phyloP scores from a whole-genome alignment of 2,329 filamentous ascomycete species.

The Epichloe sibirici region DNA sequence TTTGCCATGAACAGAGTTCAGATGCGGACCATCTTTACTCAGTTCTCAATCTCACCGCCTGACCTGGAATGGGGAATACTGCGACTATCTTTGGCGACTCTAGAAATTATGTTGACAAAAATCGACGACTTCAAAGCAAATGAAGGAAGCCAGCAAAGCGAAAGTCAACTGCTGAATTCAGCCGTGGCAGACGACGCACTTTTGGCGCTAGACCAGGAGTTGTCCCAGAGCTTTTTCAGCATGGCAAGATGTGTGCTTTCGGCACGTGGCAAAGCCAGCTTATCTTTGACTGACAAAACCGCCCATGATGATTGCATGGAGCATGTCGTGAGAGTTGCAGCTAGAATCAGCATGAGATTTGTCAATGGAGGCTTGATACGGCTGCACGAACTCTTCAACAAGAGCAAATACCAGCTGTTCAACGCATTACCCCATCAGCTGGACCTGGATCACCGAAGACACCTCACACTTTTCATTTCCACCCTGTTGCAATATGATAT shows the following conservation, averaged over 20 bases:
- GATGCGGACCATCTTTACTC: constrained; percentile 38
- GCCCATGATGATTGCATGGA: constrained; percentile 27
- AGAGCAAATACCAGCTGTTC: constrained; percentile 39
- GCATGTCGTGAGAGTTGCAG: constrained; percentile 31
- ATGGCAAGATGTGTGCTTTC: constrained; percentile 31
- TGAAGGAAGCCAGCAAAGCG: constrained; percentile 26
- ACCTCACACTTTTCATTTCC: constrained; percentile 38
- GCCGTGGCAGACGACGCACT: constrained; percentile 34
- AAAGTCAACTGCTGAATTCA: constrained; percentile 26
- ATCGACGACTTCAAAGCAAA: constrained; percentile 30
- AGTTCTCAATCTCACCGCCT: constrained; percentile 29
- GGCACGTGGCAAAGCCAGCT: constrained; percentile 5
- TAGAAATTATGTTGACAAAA: constrained; percentile 33
- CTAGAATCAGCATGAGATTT: constrained; percentile 32
- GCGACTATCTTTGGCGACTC: constrained; percentile 29
- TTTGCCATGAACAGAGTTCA: constrained; percentile 38
- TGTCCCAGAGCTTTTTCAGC: constrained; percentile 34
- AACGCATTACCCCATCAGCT: constrained; percentile 27
- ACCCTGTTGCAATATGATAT: constrained; percentile 34
- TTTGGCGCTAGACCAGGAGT: constrained; percentile 33
- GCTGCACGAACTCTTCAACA: constrained; percentile 32
- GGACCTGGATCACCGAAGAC: constrained; percentile 28
- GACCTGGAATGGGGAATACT: constrained; percentile 38
- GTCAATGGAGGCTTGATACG: constrained; percentile 31
- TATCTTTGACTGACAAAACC: constrained; percentile 7